Conservation (phyloP, 2,329 filamentous ascomycete species). For the Trichophyton verrucosum region DNA sequence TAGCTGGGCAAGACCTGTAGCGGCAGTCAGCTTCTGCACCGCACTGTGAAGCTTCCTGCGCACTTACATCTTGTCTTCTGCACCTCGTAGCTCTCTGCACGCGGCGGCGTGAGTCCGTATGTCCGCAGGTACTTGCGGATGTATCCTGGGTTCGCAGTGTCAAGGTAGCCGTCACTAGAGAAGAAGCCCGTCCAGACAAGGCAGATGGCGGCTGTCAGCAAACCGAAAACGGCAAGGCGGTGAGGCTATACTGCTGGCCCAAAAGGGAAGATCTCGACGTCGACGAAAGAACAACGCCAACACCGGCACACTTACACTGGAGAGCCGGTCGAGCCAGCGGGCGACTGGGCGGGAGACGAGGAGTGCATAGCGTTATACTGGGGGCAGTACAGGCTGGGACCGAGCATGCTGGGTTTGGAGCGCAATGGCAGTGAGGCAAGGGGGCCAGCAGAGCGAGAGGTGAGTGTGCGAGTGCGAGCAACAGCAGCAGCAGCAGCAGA, state of each 20-base stretch:
- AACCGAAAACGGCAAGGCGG: not conserved
- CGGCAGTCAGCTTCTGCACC: constrained; percentile 1
- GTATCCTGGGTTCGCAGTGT: constrained; percentile 38
- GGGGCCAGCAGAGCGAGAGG: not conserved
- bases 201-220: not conserved
- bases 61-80: constrained; percentile 37
- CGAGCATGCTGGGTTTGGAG: not conserved
- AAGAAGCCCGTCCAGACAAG: not conserved
- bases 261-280: not conserved
- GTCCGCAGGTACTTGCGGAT: constrained; percentile 41
- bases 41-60: not conserved
- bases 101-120: constrained; percentile 39
- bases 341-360: not conserved
- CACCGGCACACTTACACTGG: not conserved
- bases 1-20: constrained; percentile 34
- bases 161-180: constrained; percentile 33
- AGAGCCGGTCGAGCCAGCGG: not conserved
- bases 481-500: not conserved
- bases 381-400: not conserved
- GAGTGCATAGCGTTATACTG: constrained; percentile 1
- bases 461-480: not conserved
- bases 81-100: constrained; percentile 37
- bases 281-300: not conserved
- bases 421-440: not conserved
- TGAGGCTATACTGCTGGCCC: not conserved